Conservation (phyloP, 2,329 filamentous ascomycete species). For the Colletotrichum tropicale region DNA sequence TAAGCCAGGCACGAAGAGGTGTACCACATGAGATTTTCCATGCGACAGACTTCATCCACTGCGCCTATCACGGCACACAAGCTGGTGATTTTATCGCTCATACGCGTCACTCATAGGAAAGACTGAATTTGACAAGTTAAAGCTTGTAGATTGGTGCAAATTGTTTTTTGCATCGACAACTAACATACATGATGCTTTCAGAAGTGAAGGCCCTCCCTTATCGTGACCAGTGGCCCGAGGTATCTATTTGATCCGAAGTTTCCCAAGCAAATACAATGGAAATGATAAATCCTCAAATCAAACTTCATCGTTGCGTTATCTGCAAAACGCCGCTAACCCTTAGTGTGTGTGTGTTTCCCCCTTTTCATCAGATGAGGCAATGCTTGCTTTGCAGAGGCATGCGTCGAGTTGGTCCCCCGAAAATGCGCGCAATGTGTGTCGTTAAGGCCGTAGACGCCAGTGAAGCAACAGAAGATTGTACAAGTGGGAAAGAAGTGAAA, state of each 20-base stretch:
- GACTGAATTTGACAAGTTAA: background rate
- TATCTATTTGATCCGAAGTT: conserved; percentile 4
- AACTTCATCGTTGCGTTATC: background rate
- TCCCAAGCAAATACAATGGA: background rate
- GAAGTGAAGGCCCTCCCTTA: conserved; percentile 5
- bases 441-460: background rate
- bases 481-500: background rate
- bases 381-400: background rate
- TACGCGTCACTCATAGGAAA: background rate
- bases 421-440: background rate
- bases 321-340: background rate
- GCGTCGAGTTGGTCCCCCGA: background rate
- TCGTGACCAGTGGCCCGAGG: conserved; percentile 1
- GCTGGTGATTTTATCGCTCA: background rate
- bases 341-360: background rate
- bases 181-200: background rate
- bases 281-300: background rate
- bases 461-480: background rate
- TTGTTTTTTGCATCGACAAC: background rate
- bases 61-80: background rate
- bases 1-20: background rate
- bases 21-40: background rate
- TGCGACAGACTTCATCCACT: background rate
- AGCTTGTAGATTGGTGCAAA: conserved; percentile 1
- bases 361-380: background rate